phyloP scores from a whole-genome alignment of 192 early-diverging fungal species.

The Backusella morwellensis region DNA sequence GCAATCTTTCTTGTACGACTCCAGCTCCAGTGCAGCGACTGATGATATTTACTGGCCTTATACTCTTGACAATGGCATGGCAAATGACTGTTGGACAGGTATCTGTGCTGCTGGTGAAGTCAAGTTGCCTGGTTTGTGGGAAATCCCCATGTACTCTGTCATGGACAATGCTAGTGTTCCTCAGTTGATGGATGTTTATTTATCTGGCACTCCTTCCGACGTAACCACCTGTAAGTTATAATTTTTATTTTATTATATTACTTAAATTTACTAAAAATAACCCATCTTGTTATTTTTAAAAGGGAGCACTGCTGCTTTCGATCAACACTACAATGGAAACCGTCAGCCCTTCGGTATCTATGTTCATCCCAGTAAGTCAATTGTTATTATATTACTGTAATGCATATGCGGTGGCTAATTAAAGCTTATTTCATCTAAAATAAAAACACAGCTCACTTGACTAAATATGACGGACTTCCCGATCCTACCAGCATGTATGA shows the following conservation, averaged over 20 bases:
- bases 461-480: slow-evolving; percentile 6
- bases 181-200: slow-evolving; percentile 50
- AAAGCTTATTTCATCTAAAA: slow-evolving; percentile 18
- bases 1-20: slow-evolving; percentile 52
- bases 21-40: slow-evolving; percentile 39
- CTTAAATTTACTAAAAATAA: not conserved
- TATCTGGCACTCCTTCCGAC: slow-evolving; percentile 32
- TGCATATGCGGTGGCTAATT: not conserved
- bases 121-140: slow-evolving; percentile 56
- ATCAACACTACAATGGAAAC: slow-evolving; percentile 44
- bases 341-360: slow-evolving; percentile 56
- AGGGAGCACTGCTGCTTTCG: slow-evolving; percentile 38
- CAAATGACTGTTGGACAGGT: slow-evolving; percentile 55
- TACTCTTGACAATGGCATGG: slow-evolving; percentile 62
- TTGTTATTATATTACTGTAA: not conserved
- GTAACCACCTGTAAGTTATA: slow-evolving; percentile 40
- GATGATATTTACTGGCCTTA: slow-evolving; percentile 61
- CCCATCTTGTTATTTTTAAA: not conserved
- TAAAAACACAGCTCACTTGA: slow-evolving; percentile 38
- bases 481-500: slow-evolving; percentile 22
- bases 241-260: not conserved
- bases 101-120: slow-evolving; percentile 36
- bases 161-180: slow-evolving; percentile 36
- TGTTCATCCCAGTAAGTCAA: slow-evolving; percentile 40
- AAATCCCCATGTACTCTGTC: slow-evolving; percentile 62